phyloP scores from a whole-genome alignment of 73 alveolate species.

The Tetrahymena borealis region DNA sequence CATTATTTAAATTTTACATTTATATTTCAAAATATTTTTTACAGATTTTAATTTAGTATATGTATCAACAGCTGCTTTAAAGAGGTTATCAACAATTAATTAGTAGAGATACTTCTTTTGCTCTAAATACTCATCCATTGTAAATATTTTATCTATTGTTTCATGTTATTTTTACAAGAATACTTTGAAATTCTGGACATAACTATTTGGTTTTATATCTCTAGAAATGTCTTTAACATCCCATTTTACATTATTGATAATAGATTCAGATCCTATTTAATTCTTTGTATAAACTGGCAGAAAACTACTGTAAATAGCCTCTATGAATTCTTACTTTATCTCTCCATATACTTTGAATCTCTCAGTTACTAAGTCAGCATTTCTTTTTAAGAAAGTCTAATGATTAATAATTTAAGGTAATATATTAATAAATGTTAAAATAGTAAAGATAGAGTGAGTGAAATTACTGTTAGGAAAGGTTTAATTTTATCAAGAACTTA shows the following conservation, averaged over 20 bases:
- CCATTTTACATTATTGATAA: not conserved
- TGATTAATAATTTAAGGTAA: not conserved
- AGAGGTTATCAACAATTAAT: not conserved
- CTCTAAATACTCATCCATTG: not conserved
- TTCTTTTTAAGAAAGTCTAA: not conserved
- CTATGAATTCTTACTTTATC: not conserved
- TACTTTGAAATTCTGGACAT: not conserved
- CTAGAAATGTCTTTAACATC: not conserved
- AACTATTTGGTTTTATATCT: not conserved
- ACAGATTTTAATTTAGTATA: not conserved
- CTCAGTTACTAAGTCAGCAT: not conserved
- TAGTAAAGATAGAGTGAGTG: too few relatives aligned
- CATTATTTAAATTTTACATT: not conserved
- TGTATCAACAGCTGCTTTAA: not conserved
- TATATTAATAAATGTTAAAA: too few relatives aligned
- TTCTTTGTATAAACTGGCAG: not conserved
- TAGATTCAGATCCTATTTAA: not conserved
- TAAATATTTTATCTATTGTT: not conserved
- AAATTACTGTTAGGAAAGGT: not conserved
- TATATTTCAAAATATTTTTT: not conserved
- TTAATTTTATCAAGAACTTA: not conserved
- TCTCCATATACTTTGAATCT: not conserved
- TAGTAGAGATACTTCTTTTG: not conserved
- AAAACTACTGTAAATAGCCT: not conserved
- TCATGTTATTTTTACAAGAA: not conserved